Evolutionary conservation across 116 monocot genomes (phyloP).

Genomic region (Dioscorea cayenensis): DNA sequence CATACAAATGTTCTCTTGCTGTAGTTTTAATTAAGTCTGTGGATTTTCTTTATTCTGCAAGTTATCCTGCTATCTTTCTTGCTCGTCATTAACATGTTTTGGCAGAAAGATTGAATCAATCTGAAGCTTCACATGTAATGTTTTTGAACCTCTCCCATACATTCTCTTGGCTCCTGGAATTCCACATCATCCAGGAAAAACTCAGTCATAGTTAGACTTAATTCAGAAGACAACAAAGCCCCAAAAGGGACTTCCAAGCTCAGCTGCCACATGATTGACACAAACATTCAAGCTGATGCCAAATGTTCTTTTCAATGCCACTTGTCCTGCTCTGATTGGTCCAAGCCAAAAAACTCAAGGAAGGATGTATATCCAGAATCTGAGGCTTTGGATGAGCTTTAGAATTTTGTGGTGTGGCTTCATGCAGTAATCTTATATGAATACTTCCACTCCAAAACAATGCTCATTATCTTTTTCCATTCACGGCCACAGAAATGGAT

Average conservation of each 20-base stretch:
- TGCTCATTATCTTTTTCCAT: not conserved
- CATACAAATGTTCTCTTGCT: no score
- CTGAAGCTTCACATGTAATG: not conserved
- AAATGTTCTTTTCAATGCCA: not conserved
- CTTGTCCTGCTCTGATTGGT: not conserved
- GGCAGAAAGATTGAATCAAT: not conserved
- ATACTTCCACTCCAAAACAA: not conserved
- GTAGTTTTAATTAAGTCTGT: no score
- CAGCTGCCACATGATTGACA: not conserved
- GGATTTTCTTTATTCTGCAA: no score
- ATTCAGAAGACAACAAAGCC: not conserved
- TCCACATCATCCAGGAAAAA: not conserved
- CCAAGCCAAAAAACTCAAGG: not conserved
- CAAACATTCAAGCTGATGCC: not conserved
- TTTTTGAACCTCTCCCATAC: not conserved
- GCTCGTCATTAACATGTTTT: no score
- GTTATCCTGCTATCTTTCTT: no score
- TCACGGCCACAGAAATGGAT: conserved; percentile 19
- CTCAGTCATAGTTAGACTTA: not conserved
- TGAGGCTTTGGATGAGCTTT: not conserved
- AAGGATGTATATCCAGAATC: conserved; percentile 12
- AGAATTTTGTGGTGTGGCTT: conserved; percentile 8
- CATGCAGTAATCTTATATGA: conserved; percentile 1
- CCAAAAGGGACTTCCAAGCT: not conserved
- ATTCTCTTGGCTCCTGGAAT: not conserved